A percentile compares a stretch with the other conserved stretches of the same genome.
Conservation (phyloP, 1,139 yeast species). For the Eremothecium cymbalariae region DNA sequence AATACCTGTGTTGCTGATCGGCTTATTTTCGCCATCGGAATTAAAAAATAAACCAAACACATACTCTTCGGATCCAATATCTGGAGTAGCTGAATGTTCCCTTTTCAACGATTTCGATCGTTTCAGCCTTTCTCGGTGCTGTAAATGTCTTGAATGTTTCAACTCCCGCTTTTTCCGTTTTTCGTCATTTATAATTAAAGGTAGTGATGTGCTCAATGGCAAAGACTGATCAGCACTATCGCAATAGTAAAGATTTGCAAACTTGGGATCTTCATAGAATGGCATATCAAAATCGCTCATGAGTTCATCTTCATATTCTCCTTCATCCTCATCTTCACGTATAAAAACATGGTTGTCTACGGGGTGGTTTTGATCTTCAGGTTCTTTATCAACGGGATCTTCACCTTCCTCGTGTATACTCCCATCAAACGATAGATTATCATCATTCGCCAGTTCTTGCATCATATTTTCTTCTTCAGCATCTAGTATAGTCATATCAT, state of each 20-base stretch:
- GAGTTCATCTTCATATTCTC: constrained; percentile 39
- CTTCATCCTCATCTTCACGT: constrained; percentile 32
- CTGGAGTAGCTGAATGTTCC: constrained; percentile 18
- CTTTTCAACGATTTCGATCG: constrained; percentile 14
- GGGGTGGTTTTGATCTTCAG: constrained; percentile 6
- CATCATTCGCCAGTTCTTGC: constrained; percentile 34
- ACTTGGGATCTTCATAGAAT: constrained; percentile 34
- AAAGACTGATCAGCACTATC: constrained; percentile 29
- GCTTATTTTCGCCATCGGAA: constrained; percentile 26
- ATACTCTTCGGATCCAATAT: constrained; percentile 26
- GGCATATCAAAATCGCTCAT: constrained; percentile 33
- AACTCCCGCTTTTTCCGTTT: constrained; percentile 21
- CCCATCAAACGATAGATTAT: constrained; percentile 32
- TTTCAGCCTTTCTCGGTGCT: constrained; percentile 25
- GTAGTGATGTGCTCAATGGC: constrained; percentile 32
- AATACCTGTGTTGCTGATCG: constrained; percentile 11
- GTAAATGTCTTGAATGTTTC: constrained; percentile 33
- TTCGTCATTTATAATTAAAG: constrained; percentile 33
- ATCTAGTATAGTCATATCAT: constrained; percentile 41
- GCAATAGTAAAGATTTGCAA: constrained; percentile 29
- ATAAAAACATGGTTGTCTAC: constrained; percentile 3
- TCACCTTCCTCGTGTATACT: constrained; percentile 29
- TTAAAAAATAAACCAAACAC: constrained; percentile 30
- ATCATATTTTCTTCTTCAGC: constrained; percentile 43
- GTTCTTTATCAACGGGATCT: constrained; percentile 24